Percentiles rank a stretch among this genome's conserved stretches.
phyloP scores from a whole-genome alignment of 352 stramenopile species.

The Phytopythium cucurbitacearum region DNA sequence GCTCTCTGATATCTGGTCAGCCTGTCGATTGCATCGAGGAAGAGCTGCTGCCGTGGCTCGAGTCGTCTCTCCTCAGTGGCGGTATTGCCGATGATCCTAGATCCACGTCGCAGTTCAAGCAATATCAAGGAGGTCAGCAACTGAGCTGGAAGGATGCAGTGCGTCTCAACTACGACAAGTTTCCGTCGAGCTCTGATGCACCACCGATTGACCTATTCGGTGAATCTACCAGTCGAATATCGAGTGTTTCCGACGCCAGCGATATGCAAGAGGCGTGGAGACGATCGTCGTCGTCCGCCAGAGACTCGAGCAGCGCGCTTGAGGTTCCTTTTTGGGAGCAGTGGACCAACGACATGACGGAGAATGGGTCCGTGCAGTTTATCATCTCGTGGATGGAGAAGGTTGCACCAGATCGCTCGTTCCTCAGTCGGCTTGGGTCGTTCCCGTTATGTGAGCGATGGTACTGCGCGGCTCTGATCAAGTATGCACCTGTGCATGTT shows the following conservation, averaged over 20 bases:
- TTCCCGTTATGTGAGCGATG: conserved; percentile 69
- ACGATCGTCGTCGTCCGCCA: conserved; percentile 4
- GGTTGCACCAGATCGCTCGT: conserved; percentile 63
- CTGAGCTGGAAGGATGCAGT: conserved; percentile 37
- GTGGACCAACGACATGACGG: conserved; percentile 57
- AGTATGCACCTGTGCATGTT: conserved; percentile 72
- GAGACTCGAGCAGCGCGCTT: conserved; percentile 17
- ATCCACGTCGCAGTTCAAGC: not conserved
- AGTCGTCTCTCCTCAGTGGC: conserved; percentile 76
- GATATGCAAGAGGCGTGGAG: conserved; percentile 5
- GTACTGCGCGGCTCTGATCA: conserved; percentile 72
- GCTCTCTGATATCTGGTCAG: conserved; percentile 71
- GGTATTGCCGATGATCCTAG: conserved; percentile 23
- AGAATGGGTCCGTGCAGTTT: conserved; percentile 43
- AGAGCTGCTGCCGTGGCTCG: conserved; percentile 78
- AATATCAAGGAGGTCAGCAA: conserved; percentile 1
- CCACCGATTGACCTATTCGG: not conserved
- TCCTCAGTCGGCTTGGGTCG: conserved; percentile 68
- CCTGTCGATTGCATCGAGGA: conserved; percentile 77
- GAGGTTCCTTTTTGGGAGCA: conserved; percentile 51
- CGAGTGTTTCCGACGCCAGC: conserved; percentile 4
- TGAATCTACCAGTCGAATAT: conserved; percentile 2
- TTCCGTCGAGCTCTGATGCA: conserved; percentile 12
- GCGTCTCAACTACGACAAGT: conserved; percentile 23
- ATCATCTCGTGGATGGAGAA: conserved; percentile 79